A percentile compares a stretch with the other conserved stretches of the same genome.
Evolutionary conservation across 1,284 basidiomycete species (phyloP).

Genomic region (Blastosporella zonata): DNA sequence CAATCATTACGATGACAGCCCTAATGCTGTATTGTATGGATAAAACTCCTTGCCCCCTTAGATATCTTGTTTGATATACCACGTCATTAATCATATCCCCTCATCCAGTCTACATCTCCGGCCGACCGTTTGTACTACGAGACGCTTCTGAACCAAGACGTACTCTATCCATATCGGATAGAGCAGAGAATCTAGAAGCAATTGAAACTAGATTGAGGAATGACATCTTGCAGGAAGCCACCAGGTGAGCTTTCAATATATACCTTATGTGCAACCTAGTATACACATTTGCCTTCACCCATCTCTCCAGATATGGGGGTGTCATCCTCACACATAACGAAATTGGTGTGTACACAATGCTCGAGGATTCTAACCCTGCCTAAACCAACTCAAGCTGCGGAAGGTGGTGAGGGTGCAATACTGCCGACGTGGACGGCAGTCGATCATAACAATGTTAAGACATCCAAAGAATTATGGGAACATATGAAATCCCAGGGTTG

Average conservation of each 20-base stretch:
- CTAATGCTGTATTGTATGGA: constrained; percentile 4
- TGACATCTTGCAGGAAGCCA: constrained; percentile 91
- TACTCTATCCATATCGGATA: constrained; percentile 83
- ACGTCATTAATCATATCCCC: constrained; percentile 19
- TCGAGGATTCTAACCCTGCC: not conserved
- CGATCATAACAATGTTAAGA: constrained; percentile 82
- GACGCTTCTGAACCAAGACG: constrained; percentile 85
- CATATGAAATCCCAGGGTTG: constrained; percentile 81
- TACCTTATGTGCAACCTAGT: constrained; percentile 3
- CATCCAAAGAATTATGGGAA: constrained; percentile 86
- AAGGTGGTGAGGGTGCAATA: constrained; percentile 77
- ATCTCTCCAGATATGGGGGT: constrained; percentile 71
- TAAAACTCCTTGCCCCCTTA: not conserved
- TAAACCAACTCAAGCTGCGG: constrained; percentile 43
- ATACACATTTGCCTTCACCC: not conserved
- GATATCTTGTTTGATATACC: constrained; percentile 9
- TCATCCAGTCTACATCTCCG: constrained; percentile 81
- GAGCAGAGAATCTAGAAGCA: constrained; percentile 92
- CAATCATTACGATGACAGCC: not conserved
- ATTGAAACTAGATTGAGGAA: constrained; percentile 91
- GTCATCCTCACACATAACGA: constrained; percentile 93
- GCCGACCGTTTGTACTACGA: constrained; percentile 93
- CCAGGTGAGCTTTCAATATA: constrained; percentile 44
- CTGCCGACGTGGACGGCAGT: constrained; percentile 95
- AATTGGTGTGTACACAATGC: constrained; percentile 43